Conservation (phyloP, 345 rosid species). For the Streptanthus diversifolius region DNA sequence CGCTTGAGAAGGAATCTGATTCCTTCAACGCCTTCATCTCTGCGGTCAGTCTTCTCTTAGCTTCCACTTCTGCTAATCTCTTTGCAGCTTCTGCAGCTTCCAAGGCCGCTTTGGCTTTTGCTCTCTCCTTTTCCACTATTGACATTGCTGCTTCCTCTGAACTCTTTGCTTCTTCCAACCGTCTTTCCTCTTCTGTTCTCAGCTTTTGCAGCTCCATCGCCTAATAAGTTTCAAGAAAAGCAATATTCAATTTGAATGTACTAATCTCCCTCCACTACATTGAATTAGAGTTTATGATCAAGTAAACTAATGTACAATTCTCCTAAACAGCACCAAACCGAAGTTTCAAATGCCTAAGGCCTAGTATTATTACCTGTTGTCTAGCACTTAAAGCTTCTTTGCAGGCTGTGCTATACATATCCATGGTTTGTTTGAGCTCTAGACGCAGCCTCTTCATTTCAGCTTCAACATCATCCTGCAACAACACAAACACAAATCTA, state of each 20-base stretch:
- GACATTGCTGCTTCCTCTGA: slow-evolving; percentile 75
- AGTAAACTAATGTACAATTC: background rate
- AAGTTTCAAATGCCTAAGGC: background rate
- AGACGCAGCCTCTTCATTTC: slow-evolving; percentile 83
- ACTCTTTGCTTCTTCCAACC: slow-evolving; percentile 59
- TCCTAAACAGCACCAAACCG: background rate
- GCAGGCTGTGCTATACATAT: slow-evolving; percentile 81
- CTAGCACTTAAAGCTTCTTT: slow-evolving; percentile 79
- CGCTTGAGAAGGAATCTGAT: slow-evolving; percentile 29
- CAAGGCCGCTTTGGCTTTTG: slow-evolving; percentile 55
- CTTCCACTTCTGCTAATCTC: slow-evolving; percentile 61
- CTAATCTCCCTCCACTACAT: background rate
- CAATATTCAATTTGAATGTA: background rate
- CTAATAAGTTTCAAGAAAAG: slow-evolving; percentile 28
- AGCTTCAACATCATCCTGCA: slow-evolving; percentile 76
- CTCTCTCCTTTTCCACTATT: slow-evolving; percentile 62
- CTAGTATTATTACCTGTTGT: slow-evolving; percentile 50
- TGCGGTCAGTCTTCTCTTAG: slow-evolving; percentile 45
- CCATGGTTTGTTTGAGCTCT: slow-evolving; percentile 95
- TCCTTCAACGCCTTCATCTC: slow-evolving; percentile 54
- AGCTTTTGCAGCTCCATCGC: slow-evolving; percentile 62
- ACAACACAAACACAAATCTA: slow-evolving; percentile 1
- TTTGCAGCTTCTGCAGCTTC: slow-evolving; percentile 80
- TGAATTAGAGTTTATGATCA: background rate
- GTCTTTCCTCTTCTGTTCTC: slow-evolving; percentile 63